These are phyloP conservation scores for Pseudogymnoascus sp. DNA, from an alignment of 2,329 filamentous ascomycete species.

Conservation along the genomic window DNA sequence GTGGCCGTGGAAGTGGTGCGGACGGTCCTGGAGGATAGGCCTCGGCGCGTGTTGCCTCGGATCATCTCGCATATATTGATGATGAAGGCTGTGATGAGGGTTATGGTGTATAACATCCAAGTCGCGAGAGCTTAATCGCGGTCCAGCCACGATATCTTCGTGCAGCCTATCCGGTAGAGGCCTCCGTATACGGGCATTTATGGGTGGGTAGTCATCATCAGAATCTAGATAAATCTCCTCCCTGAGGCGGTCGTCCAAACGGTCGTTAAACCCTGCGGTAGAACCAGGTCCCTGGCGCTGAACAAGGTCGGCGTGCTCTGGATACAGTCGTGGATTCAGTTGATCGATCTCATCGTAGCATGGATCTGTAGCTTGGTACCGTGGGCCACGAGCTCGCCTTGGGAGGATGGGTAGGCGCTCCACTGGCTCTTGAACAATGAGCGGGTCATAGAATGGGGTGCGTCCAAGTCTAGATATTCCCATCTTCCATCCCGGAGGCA, in stretches of 20 bases:
- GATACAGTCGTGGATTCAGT: not conserved
- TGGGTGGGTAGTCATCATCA: not conserved
- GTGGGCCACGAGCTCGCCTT: not conserved
- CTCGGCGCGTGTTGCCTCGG: not conserved
- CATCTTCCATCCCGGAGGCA: constrained; percentile 9
- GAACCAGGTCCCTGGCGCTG: not conserved
- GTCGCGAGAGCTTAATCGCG: not conserved
- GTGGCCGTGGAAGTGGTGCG: not conserved
- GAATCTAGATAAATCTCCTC: not conserved
- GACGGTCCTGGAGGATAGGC: not conserved
- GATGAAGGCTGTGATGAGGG: not conserved
- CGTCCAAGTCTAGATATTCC: not conserved
- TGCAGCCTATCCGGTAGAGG: not conserved
- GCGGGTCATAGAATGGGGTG: constrained; percentile 1
- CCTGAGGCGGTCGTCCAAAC: not conserved
- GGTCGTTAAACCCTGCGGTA: not conserved
- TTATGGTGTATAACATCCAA: not conserved
- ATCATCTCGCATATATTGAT: not conserved
- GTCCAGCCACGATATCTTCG: not conserved
- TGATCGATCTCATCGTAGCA: not conserved
- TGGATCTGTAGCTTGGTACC: constrained; percentile 1
- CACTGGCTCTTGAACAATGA: not conserved
- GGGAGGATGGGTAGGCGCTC: not conserved
- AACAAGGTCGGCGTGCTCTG: not conserved
- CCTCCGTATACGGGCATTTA: not conserved